These are phyloP conservation scores for Hordeum marinum DNA, from an alignment of 176 grass and related monocot genomes.

Conservation along the genomic window DNA sequence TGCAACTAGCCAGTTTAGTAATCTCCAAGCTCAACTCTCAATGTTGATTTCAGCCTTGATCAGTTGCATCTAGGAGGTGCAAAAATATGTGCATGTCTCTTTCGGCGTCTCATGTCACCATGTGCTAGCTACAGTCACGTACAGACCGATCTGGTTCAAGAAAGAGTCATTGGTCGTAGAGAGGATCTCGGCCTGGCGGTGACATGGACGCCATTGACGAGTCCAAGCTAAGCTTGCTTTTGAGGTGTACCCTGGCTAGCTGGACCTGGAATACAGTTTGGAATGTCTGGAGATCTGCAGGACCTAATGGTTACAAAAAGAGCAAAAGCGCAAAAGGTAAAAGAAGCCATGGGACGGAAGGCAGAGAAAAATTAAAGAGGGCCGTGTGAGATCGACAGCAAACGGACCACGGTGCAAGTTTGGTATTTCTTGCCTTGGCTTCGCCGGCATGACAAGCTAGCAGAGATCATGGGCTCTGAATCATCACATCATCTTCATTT, in stretches of 20 bases:
- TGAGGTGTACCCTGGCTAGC: slow-evolving; percentile 29
- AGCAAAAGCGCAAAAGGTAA: slow-evolving; percentile 68
- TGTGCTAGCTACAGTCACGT: neutral
- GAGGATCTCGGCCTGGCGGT: slow-evolving; percentile 13
- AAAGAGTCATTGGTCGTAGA: slow-evolving; percentile 10
- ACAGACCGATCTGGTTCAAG: neutral
- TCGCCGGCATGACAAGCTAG: slow-evolving; percentile 17
- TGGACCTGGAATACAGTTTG: slow-evolving; percentile 49
- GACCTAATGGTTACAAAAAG: slow-evolving; percentile 48
- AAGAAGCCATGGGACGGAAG: slow-evolving; percentile 33
- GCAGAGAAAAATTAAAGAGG: slow-evolving; percentile 26
- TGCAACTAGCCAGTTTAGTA: slow-evolving; percentile 11
- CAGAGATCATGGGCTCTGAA: neutral
- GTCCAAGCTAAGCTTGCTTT: slow-evolving; percentile 73
- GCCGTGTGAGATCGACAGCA: slow-evolving; percentile 25
- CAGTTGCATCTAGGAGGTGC: neutral
- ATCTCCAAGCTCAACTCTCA: slow-evolving; percentile 35
- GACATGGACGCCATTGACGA: slow-evolving; percentile 61
- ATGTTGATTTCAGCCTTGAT: slow-evolving; percentile 42
- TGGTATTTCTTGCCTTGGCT: slow-evolving; percentile 62
- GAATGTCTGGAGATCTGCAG: slow-evolving; percentile 82
- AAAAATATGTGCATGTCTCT: neutral
- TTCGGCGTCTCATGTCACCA: slow-evolving; percentile 1
- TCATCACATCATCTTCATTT: neutral
- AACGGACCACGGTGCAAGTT: slow-evolving; percentile 64